Conservation (phyloP, 371 early-diverging fungal species). For the Mortierella polycephala region DNA sequence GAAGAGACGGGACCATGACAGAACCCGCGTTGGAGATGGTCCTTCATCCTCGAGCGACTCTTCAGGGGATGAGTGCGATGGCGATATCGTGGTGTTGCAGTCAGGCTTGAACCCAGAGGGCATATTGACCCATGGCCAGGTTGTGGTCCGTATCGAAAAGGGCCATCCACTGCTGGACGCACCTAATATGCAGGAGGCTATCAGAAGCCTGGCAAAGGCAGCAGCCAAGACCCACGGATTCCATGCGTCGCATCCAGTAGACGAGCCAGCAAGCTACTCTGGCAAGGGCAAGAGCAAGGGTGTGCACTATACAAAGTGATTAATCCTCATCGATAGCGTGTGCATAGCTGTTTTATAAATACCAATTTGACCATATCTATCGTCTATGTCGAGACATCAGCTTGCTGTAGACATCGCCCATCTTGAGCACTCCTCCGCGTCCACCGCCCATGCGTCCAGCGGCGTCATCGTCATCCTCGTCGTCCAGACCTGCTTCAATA, state of each 20-base stretch:
- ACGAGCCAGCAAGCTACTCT: not conserved
- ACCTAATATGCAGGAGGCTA: slow-evolving; percentile 34
- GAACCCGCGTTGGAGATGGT: slow-evolving; percentile 34
- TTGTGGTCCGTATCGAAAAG: slow-evolving; percentile 23
- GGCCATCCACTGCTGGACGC: slow-evolving; percentile 38
- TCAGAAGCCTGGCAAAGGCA: slow-evolving; percentile 24
- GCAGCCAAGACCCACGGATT: slow-evolving; percentile 41
- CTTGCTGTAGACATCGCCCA: slow-evolving; percentile 53
- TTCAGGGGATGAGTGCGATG: not conserved
- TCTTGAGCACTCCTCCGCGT: slow-evolving; percentile 40
- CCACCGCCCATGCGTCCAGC: slow-evolving; percentile 36
- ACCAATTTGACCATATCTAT: slow-evolving; percentile 2
- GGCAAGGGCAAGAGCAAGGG: slow-evolving; percentile 25
- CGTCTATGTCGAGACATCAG: slow-evolving; percentile 54
- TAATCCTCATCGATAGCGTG: not conserved
- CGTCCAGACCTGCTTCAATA: slow-evolving; percentile 56
- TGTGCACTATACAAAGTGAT: slow-evolving; percentile 9
- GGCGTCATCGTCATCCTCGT: slow-evolving; percentile 42
- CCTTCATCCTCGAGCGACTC: slow-evolving; percentile 10
- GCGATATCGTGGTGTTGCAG: slow-evolving; percentile 22
- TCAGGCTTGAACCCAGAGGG: slow-evolving; percentile 10
- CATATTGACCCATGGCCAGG: slow-evolving; percentile 15
- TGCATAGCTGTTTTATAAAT: not conserved
- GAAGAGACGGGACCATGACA: slow-evolving; percentile 28
- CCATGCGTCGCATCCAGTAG: not conserved